These are phyloP conservation scores for Nitzschia sp. DNA, from an alignment of 108 stramenopile species.

Conservation along the genomic window DNA sequence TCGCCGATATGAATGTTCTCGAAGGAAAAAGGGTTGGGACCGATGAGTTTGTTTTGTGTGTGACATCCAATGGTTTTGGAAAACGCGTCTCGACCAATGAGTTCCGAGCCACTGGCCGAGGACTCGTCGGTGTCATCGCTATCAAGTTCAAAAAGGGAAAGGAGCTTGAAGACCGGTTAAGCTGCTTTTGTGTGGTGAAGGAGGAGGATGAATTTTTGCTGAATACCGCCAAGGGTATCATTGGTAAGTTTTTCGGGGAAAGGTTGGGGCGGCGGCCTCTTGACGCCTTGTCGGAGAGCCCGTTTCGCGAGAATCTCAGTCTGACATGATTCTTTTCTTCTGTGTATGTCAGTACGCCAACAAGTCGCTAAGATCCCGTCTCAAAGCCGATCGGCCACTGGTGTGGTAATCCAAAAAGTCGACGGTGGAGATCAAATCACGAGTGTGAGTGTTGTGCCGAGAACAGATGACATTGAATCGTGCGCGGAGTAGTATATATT, in stretches of 20 bases:
- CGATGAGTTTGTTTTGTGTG: slow-evolving; percentile 61
- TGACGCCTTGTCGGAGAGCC: too few species aligned
- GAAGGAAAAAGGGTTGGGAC: neutral
- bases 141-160: slow-evolving; percentile 83
- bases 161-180: slow-evolving; percentile 57
- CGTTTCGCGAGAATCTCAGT: too few species aligned
- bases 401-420: slow-evolving; percentile 88
- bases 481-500: too few species aligned
- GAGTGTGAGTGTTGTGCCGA: slow-evolving; percentile 76
- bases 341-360: too few species aligned
- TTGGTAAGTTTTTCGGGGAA: too few species aligned
- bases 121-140: slow-evolving; percentile 85
- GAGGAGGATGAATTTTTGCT: slow-evolving; percentile 90
- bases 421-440: slow-evolving; percentile 77
- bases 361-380: slow-evolving; percentile 70
- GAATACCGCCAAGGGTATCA: slow-evolving; percentile 86
- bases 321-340: too few species aligned
- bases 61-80: slow-evolving; percentile 88
- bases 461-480: neutral
- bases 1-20: slow-evolving; percentile 87
- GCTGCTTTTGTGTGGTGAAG: slow-evolving; percentile 74
- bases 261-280: too few species aligned
- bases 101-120: slow-evolving; percentile 75
- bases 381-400: slow-evolving; percentile 86
- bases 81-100: slow-evolving; percentile 83